Conservation (phyloP, 129 eudicot species). For the Centrapalus pauciflorus region DNA sequence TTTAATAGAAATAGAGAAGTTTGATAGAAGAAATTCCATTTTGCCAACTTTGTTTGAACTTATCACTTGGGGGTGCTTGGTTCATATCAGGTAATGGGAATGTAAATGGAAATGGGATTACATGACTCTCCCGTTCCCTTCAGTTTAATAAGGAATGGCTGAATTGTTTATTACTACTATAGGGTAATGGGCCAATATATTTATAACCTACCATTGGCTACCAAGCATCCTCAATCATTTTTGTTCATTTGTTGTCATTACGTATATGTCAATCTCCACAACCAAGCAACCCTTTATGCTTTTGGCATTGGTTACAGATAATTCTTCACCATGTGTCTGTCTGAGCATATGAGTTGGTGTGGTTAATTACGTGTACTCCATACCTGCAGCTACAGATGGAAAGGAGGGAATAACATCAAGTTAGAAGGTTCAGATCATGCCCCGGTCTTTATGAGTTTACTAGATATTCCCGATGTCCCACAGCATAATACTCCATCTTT, state of each 20-base stretch:
- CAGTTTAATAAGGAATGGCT: no score
- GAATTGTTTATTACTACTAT: no score
- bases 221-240: no score
- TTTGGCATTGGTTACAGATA: not conserved
- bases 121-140: no score
- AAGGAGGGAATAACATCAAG: constrained; percentile 54
- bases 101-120: no score
- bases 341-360: not conserved
- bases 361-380: not conserved
- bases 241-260: no score
- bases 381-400: constrained; percentile 50
- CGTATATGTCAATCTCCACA: no score
- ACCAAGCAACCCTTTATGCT: no score
- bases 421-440: constrained; percentile 95
- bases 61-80: not conserved
- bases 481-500: constrained; percentile 74
- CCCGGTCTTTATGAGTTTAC: constrained; percentile 65
- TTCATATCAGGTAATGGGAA: not conserved
- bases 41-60: not conserved
- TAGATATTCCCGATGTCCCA: constrained; percentile 38
- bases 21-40: not conserved
- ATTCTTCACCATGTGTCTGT: not conserved
- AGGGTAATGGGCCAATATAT: no score
- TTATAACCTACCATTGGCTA: no score
- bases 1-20: not conserved